Conservation (phyloP, 192 early-diverging fungal species). For the Rhizophagus clarus region DNA sequence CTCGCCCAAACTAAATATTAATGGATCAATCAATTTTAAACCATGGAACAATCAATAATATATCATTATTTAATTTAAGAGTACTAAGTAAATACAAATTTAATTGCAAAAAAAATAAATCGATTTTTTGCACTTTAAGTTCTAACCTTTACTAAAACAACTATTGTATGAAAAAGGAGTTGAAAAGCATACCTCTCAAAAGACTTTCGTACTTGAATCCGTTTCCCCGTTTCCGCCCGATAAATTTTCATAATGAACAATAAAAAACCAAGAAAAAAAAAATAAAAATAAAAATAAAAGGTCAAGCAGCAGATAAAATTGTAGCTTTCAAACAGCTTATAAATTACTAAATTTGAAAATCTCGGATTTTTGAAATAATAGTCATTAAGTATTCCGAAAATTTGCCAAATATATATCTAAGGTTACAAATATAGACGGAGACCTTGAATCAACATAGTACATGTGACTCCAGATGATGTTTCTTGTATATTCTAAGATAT, state of each 20-base stretch:
- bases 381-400: too few species aligned
- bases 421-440: too few species aligned
- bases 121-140: neutral
- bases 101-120: neutral
- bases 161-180: neutral
- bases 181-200: neutral
- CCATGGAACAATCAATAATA: neutral
- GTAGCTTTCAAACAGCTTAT: too few species aligned
- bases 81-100: neutral
- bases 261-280: too few species aligned
- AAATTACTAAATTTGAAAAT: too few species aligned
- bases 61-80: neutral
- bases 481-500: too few species aligned
- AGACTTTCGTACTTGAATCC: slow-evolving; percentile 18
- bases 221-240: slow-evolving; percentile 59
- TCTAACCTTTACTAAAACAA: neutral
- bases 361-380: too few species aligned
- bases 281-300: too few species aligned
- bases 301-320: too few species aligned
- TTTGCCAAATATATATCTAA: too few species aligned
- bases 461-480: too few species aligned
- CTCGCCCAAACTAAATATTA: slow-evolving; percentile 34
- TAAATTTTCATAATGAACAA: slow-evolving; percentile 16
- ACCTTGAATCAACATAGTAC: too few species aligned
- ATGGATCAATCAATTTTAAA: neutral